phyloP scores from a whole-genome alignment of 208 protist genomes.

The Crithidia acanthocephali region DNA sequence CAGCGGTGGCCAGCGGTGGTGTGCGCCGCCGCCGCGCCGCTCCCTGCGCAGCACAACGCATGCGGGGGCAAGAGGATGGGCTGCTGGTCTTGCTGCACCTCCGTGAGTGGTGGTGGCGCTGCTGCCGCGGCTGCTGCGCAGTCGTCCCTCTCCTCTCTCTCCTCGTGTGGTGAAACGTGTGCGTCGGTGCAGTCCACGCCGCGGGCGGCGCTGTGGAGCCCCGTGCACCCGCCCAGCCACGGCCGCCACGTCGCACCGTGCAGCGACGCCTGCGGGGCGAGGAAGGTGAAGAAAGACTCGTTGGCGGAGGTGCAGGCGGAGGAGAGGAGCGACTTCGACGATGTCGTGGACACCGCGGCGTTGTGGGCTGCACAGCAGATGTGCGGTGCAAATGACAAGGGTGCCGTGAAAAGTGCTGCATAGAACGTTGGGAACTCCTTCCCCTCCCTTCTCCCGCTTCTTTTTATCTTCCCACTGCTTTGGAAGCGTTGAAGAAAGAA shows the following conservation, averaged over 20 bases:
- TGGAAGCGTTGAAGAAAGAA: too few relatives aligned
- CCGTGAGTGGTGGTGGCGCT: too few relatives aligned
- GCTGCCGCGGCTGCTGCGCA: too few relatives aligned
- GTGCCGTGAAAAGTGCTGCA: background rate
- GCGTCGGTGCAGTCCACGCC: background rate
- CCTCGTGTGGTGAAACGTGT: constrained; percentile 1
- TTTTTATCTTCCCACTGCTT: constrained; percentile 12
- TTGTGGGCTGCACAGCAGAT: constrained; percentile 20
- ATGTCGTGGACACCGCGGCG: background rate
- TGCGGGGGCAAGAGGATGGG: background rate
- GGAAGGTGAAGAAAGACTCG: background rate
- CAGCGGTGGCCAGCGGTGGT: background rate
- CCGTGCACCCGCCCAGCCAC: background rate
- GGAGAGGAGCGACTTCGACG: background rate
- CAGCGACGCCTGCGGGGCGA: background rate
- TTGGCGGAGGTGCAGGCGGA: background rate
- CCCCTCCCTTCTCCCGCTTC: constrained; percentile 2
- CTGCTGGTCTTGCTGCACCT: too few relatives aligned
- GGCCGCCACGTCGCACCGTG: background rate
- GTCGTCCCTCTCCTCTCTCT: background rate
- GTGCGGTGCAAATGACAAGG: background rate
- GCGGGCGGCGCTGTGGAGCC: constrained; percentile 1
- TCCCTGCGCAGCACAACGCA: too few relatives aligned
- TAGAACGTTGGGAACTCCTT: background rate
- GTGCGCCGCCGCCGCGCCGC: too few relatives aligned